A percentile compares a stretch with the other conserved stretches of the same genome.
phyloP scores from a whole-genome alignment of 495 filamentous ascomycete species.

The Penicillium chermesinum region DNA sequence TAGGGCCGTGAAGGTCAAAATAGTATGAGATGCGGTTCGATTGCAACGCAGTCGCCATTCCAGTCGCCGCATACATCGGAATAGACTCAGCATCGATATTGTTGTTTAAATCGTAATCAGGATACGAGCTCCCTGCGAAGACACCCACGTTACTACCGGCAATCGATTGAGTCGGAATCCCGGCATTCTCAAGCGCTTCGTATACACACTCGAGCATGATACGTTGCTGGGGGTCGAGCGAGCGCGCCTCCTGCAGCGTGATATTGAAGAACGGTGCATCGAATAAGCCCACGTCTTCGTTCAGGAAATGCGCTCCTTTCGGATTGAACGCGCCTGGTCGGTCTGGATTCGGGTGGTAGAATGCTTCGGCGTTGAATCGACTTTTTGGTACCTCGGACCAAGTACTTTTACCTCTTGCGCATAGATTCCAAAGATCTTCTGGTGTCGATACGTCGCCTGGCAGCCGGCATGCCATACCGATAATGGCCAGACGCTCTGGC shows the following conservation, averaged over 20 bases:
- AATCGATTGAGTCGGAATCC: slow-evolving; percentile 36
- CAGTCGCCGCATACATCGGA: slow-evolving; percentile 43
- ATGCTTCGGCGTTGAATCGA: slow-evolving; percentile 43
- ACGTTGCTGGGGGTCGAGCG: slow-evolving; percentile 48
- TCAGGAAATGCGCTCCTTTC: slow-evolving; percentile 35
- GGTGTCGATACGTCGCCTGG: slow-evolving; percentile 48
- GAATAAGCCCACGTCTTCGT: slow-evolving; percentile 49
- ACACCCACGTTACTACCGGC: slow-evolving; percentile 43
- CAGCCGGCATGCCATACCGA: slow-evolving; percentile 46
- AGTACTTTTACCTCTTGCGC: slow-evolving; percentile 22
- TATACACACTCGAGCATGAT: slow-evolving; percentile 41
- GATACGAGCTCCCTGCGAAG: slow-evolving; percentile 38
- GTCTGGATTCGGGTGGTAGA: slow-evolving; percentile 35
- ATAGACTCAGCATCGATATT: slow-evolving; percentile 34
- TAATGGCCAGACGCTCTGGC: slow-evolving; percentile 36
- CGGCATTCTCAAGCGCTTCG: slow-evolving; percentile 45
- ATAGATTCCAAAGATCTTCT: slow-evolving; percentile 54
- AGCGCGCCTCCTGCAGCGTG: slow-evolving; percentile 36
- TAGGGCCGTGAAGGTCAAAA: slow-evolving; percentile 39
- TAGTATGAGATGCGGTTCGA: slow-evolving; percentile 44
- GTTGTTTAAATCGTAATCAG: slow-evolving; percentile 43
- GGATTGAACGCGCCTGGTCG: slow-evolving; percentile 26
- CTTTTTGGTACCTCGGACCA: slow-evolving; percentile 22
- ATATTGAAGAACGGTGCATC: slow-evolving; percentile 53
- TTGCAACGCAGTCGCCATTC: slow-evolving; percentile 38